Evolutionary conservation across 441 rosid species (phyloP).

Genomic region (Mallotus repandus): DNA sequence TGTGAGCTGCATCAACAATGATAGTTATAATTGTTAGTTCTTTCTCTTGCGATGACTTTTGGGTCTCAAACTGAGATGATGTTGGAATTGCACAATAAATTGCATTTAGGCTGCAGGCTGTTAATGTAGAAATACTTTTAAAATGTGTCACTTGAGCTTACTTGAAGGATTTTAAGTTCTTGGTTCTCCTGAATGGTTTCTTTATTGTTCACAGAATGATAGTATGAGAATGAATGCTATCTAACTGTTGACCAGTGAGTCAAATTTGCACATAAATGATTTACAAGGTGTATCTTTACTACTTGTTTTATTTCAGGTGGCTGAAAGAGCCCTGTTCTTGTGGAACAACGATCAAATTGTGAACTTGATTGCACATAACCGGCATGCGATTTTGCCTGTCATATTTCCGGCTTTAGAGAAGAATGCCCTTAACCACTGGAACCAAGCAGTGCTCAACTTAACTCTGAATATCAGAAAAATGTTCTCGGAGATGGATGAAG

Average conservation of each 20-base stretch:
- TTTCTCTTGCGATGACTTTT: neutral
- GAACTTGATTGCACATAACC: constrained; percentile 63
- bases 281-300: constrained; percentile 8
- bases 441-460: constrained; percentile 73
- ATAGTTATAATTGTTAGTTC: neutral
- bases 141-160: neutral
- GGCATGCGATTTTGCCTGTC: constrained; percentile 64
- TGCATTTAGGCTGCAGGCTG: neutral
- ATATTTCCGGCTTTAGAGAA: constrained; percentile 74
- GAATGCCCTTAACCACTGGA: constrained; percentile 78
- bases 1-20: neutral
- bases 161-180: neutral
- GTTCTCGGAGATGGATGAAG: constrained; percentile 86
- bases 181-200: neutral
- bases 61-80: neutral
- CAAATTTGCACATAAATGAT: neutral
- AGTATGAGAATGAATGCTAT: neutral
- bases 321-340: constrained; percentile 84
- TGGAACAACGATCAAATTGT: constrained; percentile 95
- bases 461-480: constrained; percentile 66
- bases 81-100: neutral
- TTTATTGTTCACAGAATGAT: neutral
- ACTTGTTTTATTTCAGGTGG: constrained; percentile 51
- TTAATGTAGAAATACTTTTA: neutral
- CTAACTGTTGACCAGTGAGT: neutral